Conservation (phyloP, 495 filamentous ascomycete species). For the Podospora pseudoanserina region DNA sequence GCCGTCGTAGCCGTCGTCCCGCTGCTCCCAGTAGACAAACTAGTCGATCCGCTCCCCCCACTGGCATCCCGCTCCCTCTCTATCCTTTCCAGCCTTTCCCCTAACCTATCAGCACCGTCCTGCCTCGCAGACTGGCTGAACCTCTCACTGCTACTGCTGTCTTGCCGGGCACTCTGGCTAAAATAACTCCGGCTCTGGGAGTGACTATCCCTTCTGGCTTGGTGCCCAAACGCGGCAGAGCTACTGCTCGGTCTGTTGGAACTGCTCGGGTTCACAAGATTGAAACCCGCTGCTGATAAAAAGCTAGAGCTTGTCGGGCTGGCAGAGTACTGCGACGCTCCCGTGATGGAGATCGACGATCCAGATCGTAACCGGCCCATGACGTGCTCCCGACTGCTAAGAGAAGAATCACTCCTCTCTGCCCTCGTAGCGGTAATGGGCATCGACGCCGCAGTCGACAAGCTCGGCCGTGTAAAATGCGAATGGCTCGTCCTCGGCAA, state of each 20-base stretch:
- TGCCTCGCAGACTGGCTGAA: background rate
- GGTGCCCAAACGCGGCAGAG: background rate
- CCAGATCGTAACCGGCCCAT: background rate
- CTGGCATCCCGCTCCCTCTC: slow-evolving; percentile 5
- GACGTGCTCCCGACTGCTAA: background rate
- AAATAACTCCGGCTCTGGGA: background rate
- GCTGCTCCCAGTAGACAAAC: slow-evolving; percentile 2
- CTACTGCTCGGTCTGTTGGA: background rate
- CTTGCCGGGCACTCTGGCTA: background rate
- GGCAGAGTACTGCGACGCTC: background rate
- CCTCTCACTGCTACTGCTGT: background rate
- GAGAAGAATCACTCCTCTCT: background rate
- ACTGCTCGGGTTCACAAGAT: background rate
- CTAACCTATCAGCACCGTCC: background rate
- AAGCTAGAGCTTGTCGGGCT: background rate
- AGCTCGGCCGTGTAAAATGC: background rate
- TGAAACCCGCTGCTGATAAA: background rate
- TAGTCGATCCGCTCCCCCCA: slow-evolving; percentile 4
- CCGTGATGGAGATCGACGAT: background rate
- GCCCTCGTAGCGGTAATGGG: background rate
- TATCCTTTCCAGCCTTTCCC: background rate
- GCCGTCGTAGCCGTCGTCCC: slow-evolving; percentile 12
- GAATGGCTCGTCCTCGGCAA: background rate
- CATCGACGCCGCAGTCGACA: background rate
- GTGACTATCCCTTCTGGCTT: background rate